These are phyloP conservation scores for Aspergillus transmontanensis DNA, from an alignment of 2,329 filamentous ascomycete species.

Conservation along the genomic window DNA sequence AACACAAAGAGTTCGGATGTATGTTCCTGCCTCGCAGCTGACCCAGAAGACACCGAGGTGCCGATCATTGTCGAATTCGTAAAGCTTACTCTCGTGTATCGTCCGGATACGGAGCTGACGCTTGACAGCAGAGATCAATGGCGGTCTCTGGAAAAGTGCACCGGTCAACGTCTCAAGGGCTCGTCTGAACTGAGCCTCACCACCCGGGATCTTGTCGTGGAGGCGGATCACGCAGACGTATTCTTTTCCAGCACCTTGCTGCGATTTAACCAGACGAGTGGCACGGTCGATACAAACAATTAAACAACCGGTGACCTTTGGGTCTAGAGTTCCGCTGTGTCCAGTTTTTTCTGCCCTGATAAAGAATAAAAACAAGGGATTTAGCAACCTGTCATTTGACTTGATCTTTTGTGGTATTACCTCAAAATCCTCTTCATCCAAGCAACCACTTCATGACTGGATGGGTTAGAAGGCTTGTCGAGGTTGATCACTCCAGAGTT, in stretches of 20 bases:
- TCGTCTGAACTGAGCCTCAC: constrained; percentile 87
- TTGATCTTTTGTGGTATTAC: constrained; percentile 49
- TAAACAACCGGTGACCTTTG: constrained; percentile 94
- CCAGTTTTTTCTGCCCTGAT: constrained; percentile 91
- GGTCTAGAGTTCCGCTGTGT: constrained; percentile 96
- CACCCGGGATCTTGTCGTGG: constrained; percentile 92
- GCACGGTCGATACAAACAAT: constrained; percentile 96
- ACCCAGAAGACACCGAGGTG: constrained; percentile 99
- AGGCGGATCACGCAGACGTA: constrained; percentile 95
- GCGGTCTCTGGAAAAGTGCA: constrained; percentile 94
- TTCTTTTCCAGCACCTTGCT: constrained; percentile 98
- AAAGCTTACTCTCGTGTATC: constrained; percentile 93
- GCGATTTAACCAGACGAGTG: constrained; percentile 95
- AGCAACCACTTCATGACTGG: constrained; percentile 96
- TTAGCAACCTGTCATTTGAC: constrained; percentile 20
- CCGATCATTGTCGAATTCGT: constrained; percentile 97
- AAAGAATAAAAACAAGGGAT: constrained; percentile 10
- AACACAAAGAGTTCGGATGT: constrained; percentile 97
- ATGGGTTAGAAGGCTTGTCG: constrained; percentile 96
- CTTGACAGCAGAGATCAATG: constrained; percentile 98
- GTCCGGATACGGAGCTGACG: constrained; percentile 97
- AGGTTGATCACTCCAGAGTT: constrained; percentile 98
- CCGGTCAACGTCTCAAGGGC: constrained; percentile 95
- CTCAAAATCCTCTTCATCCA: constrained; percentile 98
- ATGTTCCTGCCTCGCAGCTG: constrained; percentile 96